These are phyloP conservation scores for Volvox africanus DNA, from an alignment of 139 green algal genomes.

Conservation along the genomic window DNA sequence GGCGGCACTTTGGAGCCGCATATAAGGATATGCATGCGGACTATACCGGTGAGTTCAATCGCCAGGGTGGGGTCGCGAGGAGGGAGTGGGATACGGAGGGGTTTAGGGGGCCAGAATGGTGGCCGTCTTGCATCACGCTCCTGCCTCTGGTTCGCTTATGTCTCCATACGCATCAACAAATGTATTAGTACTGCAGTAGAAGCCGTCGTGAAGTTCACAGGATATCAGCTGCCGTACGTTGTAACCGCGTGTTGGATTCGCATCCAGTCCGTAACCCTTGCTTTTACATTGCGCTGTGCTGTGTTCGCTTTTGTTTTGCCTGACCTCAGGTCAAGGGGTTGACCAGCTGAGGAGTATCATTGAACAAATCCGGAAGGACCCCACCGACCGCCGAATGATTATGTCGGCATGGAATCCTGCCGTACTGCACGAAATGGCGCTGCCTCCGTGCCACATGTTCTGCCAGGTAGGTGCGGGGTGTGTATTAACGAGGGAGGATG, in stretches of 20 bases:
- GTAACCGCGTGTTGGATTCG: no score
- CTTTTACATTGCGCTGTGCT: no score
- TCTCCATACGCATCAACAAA: no score
- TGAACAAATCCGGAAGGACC: conserved; percentile 87
- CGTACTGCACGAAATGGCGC: conserved; percentile 94
- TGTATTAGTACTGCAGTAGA: no score
- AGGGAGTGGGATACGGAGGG: no score
- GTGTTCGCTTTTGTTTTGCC: neutral
- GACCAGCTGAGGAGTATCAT: conserved; percentile 98
- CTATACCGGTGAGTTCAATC: conserved; percentile 79
- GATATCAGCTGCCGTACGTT: no score
- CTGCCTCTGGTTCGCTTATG: no score
- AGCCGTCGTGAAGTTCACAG: no score
- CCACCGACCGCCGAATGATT: conserved; percentile 95
- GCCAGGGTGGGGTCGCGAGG: neutral
- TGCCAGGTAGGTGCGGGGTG: conserved; percentile 78
- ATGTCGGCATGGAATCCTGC: conserved; percentile 98
- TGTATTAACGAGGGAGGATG: no score
- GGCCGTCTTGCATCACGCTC: no score
- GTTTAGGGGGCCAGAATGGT: neutral
- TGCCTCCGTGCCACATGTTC: conserved; percentile 99
- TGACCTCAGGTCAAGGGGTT: conserved; percentile 89
- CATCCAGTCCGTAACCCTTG: no score
- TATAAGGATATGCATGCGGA: conserved; percentile 98
- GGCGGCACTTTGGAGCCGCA: conserved; percentile 97